Evolutionary conservation across 495 filamentous ascomycete species (phyloP).

Genomic region (Daldinia childiae): DNA sequence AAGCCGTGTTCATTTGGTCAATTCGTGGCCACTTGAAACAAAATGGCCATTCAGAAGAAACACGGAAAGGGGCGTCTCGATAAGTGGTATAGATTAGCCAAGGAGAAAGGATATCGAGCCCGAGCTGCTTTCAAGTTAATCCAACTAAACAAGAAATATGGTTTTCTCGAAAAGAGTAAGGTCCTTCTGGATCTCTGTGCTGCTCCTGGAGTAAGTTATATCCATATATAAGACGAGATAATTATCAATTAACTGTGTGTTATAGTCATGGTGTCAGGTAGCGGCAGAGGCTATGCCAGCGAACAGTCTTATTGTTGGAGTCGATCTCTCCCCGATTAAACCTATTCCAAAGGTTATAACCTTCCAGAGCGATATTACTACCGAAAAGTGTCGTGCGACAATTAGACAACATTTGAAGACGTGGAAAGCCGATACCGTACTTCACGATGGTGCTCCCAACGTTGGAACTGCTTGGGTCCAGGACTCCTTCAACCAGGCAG

Average conservation of each 20-base stretch:
- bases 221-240: not conserved
- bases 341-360: conserved; percentile 90
- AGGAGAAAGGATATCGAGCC: conserved; percentile 97
- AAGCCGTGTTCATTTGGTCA: conserved; percentile 4
- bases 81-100: conserved; percentile 91
- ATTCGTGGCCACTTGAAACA: conserved; percentile 8
- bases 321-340: conserved; percentile 96
- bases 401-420: conserved; percentile 91
- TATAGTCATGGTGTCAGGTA: conserved; percentile 96
- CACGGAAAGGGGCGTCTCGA: conserved; percentile 99
- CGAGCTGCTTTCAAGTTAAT: conserved; percentile 98
- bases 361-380: conserved; percentile 98
- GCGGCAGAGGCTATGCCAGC: conserved; percentile 93
- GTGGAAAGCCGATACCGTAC: conserved; percentile 97
- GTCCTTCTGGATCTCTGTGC: conserved; percentile 97
- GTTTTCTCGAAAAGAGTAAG: conserved; percentile 95
- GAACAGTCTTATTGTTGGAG: conserved; percentile 89
- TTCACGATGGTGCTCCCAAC: conserved; percentile 98
- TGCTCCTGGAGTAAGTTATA: conserved; percentile 81
- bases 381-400: conserved; percentile 93
- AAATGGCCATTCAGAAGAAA: conserved; percentile 99
- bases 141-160: conserved; percentile 98
- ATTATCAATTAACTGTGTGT: not conserved
- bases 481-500: conserved; percentile 97
- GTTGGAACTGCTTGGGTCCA: conserved; percentile 98